Percentiles rank a stretch among this genome's conserved stretches.
phyloP scores from a whole-genome alignment of 2,329 filamentous ascomycete genomes.

The Trichoderma arundinaceum region DNA sequence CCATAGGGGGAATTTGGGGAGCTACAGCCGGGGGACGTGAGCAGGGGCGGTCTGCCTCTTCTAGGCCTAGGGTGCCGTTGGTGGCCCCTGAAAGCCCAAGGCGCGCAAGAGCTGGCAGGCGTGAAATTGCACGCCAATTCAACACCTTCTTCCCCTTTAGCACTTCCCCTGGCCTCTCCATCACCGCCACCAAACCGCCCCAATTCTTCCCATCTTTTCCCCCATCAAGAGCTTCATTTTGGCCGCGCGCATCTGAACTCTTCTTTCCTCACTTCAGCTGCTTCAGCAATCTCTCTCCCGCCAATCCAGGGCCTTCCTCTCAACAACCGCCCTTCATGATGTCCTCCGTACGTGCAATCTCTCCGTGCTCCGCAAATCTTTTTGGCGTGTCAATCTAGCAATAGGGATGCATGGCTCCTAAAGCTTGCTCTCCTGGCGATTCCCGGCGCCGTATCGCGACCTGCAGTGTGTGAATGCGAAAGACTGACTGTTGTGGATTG shows the following conservation, averaged over 20 bases:
- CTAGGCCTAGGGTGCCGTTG: conserved; percentile 21
- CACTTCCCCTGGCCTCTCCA: conserved; percentile 31
- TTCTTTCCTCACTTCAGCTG: conserved; percentile 31
- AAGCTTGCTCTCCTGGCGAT: neutral
- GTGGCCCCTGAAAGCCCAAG: conserved; percentile 29
- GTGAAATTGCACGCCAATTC: conserved; percentile 32
- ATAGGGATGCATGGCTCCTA: neutral
- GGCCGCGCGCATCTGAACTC: conserved; percentile 15
- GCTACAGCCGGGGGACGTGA: conserved; percentile 29
- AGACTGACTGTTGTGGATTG: conserved; percentile 3
- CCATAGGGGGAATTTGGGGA: conserved; percentile 12
- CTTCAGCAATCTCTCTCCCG: conserved; percentile 18
- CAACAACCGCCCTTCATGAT: conserved; percentile 34
- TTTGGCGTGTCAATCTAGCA: conserved; percentile 9
- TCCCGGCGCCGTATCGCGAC: neutral
- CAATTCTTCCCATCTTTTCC: conserved; percentile 28
- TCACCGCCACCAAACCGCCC: conserved; percentile 20
- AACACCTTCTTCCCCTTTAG: conserved; percentile 32
- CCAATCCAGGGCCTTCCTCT: conserved; percentile 15
- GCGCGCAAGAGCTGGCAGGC: conserved; percentile 25
- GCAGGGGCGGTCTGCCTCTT: conserved; percentile 33
- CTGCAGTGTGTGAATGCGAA: neutral
- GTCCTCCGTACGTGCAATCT: conserved; percentile 35
- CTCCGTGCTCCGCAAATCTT: neutral
- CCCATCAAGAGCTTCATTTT: conserved; percentile 30